Evolutionary conservation across 129 eudicot genomes (phyloP).

Genomic region (Heracleum sosnowskyi): DNA sequence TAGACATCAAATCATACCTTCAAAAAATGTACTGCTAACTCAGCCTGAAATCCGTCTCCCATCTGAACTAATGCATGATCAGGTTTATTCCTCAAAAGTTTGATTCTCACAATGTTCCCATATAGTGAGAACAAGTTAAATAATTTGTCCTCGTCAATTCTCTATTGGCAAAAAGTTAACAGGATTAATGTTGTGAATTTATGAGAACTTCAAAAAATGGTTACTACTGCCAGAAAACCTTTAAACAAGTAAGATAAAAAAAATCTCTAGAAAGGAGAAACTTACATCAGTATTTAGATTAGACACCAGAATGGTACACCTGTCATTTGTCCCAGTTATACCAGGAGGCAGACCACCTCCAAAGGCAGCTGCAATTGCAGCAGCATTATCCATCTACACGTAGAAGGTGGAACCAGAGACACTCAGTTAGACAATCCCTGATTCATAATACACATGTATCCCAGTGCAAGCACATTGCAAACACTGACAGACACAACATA

Average conservation of each 20-base stretch:
- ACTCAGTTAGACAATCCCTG: not conserved
- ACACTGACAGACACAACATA: not conserved
- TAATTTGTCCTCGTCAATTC: constrained; percentile 88
- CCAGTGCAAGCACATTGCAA: not conserved
- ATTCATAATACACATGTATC: not conserved
- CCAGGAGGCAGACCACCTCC: constrained; percentile 91
- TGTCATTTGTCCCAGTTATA: constrained; percentile 73
- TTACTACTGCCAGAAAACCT: not conserved
- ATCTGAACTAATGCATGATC: constrained; percentile 95
- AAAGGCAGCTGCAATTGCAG: constrained; percentile 95
- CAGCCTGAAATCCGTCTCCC: constrained; percentile 98
- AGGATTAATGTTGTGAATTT: not conserved
- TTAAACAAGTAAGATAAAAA: too few species aligned
- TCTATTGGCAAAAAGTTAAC: constrained; percentile 29
- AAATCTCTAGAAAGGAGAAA: constrained; percentile 4
- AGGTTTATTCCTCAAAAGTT: constrained; percentile 85
- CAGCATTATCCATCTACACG: constrained; percentile 68
- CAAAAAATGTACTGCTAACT: constrained; percentile 85
- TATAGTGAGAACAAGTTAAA: constrained; percentile 87
- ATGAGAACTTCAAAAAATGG: not conserved
- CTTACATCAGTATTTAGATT: constrained; percentile 79
- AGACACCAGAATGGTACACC: constrained; percentile 87
- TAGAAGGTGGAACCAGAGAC: constrained; percentile 14
- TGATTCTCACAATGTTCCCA: constrained; percentile 87
- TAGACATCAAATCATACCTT: constrained; percentile 37